These are phyloP conservation scores for Vitis vinifera DNA, from an alignment of 164 flowering plant species.

Conservation along the genomic window ASM3070453v1 NC_081810.1:15005501-15006000, in stretches of 20 bases:
- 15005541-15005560: conserved; percentile 84
- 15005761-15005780: conserved; percentile 29
- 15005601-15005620: too few relatives aligned
- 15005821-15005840: background rate
- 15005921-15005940: too few relatives aligned
- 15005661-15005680: background rate
- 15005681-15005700: conserved; percentile 72
- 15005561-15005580: conserved; percentile 29
- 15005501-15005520: conserved; percentile 59
- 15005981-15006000: too few relatives aligned
- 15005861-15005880: background rate
- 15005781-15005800: background rate
- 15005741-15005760: conserved; percentile 69
- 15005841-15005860: background rate
- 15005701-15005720: conserved; percentile 66
- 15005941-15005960: too few relatives aligned
- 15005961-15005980: too few relatives aligned
- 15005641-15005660: too few relatives aligned
- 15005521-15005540: conserved; percentile 84
- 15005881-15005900: too few relatives aligned
- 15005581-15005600: too few relatives aligned
- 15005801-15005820: background rate
- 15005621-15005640: too few relatives aligned
- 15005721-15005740: conserved; percentile 69
- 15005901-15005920: too few relatives aligned